Base-by-base conservation (phyloP, 768 basidiomycete genomes). In the Suillus plorans region DNA sequence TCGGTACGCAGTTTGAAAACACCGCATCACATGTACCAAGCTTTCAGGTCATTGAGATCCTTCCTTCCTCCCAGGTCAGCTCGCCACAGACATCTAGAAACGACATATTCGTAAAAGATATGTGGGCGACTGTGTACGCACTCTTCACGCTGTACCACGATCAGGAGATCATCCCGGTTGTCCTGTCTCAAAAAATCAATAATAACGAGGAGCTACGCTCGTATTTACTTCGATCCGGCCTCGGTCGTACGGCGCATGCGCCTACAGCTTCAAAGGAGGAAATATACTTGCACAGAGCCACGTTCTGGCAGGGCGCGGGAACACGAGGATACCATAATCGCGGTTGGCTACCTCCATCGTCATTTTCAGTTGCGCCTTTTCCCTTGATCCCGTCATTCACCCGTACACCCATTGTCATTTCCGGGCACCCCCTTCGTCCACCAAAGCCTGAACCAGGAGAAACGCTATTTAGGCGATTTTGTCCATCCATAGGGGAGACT, bases 251-350 rank as follows among this genome's bases (percentile, higher is more conserved):
- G 10, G 67, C 69, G 6, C 67, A 41, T 50, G 69, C 66, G 61
- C 62, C 68, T 13, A 69, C 70, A 58, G 62, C 59, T 22, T 56
- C 66, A 7, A 61, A 69, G 14, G 68, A 72, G 13, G 71, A 76
- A 18, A 64, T 81, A 53, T 81, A 81, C 70, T 75, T 85, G 61
- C 75, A 74, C 12, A 74, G 82, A 34, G 72, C 78, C 0, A 70
- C 80, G 0, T 85, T 85, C 70, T 85, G 84, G 84, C 83, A 84
- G 64, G 83, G 79, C 5, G 83, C 82, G 1, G 84, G 82, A 14
- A 79, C 78, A 6, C 72, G 61, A 2, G 71, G 71, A 8, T 71
- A 69, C 16, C 79, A 80, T 61, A 12, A 63, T 1, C 68, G 68
- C 28, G 73, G 75, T 25, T 80, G 78, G 78, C 57, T 79, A 10